These are phyloP conservation scores for Kurtzmaniella natalensis DNA, from an alignment of 1,139 yeast genomes.

Conservation along the genomic window DNA sequence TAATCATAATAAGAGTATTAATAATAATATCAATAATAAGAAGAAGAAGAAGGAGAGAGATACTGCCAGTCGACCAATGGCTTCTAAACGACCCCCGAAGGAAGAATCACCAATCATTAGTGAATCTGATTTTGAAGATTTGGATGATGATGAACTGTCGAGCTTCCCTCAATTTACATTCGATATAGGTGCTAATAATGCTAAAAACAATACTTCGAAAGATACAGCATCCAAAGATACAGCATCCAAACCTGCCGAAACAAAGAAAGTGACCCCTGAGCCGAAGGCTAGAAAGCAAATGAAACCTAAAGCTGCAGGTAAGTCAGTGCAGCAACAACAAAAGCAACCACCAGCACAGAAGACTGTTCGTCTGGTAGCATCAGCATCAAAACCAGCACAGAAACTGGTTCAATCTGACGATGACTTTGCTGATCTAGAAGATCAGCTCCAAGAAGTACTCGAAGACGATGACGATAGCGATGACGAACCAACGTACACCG, in stretches of 20 bases:
- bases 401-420: constrained; percentile 22
- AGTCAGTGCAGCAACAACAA: too few species aligned
- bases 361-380: too few species aligned
- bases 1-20: background rate
- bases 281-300: too few species aligned
- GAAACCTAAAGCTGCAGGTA: too few species aligned
- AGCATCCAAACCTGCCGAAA: constrained; percentile 2
- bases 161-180: constrained; percentile 12
- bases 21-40: background rate
- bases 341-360: constrained; percentile 2
- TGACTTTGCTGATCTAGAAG: constrained; percentile 43
- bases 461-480: constrained; percentile 17
- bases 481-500: constrained; percentile 26
- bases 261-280: constrained; percentile 2
- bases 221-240: too few species aligned
- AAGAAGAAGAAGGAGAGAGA: constrained; percentile 4
- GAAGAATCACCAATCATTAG: constrained; percentile 20
- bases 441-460: constrained; percentile 40
- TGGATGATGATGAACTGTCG: constrained; percentile 13
- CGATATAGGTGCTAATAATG: too few species aligned
- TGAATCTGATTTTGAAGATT: constrained; percentile 27
- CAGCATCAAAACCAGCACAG: background rate
- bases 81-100: constrained; percentile 17
- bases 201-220: too few species aligned
- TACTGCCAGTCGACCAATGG: background rate